phyloP scores from a whole-genome alignment of 495 filamentous ascomycete genomes.

The Penicillium waksmanii region DNA sequence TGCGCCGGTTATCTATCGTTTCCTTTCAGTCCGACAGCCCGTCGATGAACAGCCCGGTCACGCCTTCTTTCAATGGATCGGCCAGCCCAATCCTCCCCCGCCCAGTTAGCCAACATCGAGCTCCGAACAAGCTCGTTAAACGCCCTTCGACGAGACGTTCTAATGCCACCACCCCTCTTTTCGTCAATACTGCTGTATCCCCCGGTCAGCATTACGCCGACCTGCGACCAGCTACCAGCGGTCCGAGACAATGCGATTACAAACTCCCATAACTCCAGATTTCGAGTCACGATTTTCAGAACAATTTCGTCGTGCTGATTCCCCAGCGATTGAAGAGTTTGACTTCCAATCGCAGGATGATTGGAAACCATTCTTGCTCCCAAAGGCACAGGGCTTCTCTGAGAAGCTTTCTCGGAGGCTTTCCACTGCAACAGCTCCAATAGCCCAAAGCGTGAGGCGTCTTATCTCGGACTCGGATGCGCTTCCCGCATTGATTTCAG shows the following conservation, averaged over 20 bases:
- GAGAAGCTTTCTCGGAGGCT: slow-evolving; percentile 42
- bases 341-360: slow-evolving; percentile 23
- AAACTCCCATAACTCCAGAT: slow-evolving; percentile 34
- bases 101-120: slow-evolving; percentile 48
- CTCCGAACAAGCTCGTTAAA: slow-evolving; percentile 89
- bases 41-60: slow-evolving; percentile 66
- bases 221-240: slow-evolving; percentile 89
- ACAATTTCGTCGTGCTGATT: slow-evolving; percentile 15
- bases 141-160: slow-evolving; percentile 67
- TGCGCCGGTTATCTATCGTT: slow-evolving; percentile 72
- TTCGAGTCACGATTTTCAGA: slow-evolving; percentile 34
- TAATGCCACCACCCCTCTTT: slow-evolving; percentile 36
- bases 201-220: slow-evolving; percentile 64
- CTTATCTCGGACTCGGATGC: slow-evolving; percentile 30
- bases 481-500: slow-evolving; percentile 46
- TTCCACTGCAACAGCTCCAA: slow-evolving; percentile 32
- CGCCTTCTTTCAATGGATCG: slow-evolving; percentile 73
- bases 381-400: slow-evolving; percentile 36
- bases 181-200: slow-evolving; percentile 44
- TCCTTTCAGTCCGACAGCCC: slow-evolving; percentile 74
- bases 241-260: slow-evolving; percentile 68
- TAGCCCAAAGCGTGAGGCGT: slow-evolving; percentile 30
- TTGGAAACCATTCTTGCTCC: slow-evolving; percentile 54
- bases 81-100: slow-evolving; percentile 63
- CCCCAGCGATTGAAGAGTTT: slow-evolving; percentile 21